Evolutionary conservation across 805 yeast genomes (phyloP), one percentile per base, ranked within the genome.

Genomic region (Cyberlindnera maclurae): DNA sequence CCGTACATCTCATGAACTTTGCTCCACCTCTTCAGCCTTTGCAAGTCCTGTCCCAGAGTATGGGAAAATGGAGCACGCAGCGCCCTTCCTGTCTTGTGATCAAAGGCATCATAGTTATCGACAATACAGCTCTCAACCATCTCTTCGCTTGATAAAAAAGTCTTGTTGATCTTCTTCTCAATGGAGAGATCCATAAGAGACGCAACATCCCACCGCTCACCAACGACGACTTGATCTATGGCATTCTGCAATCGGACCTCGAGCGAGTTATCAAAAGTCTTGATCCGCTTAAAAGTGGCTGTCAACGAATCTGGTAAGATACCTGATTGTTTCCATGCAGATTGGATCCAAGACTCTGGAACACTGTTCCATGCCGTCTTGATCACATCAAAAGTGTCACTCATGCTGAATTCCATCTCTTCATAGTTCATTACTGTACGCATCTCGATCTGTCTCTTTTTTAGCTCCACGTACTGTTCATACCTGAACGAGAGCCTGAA

Each of bases 101-200:
- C 44, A 20, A 45, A 47, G 26, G 51, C 56, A 16, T 44, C 49
- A 40, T 46, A 55, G 34, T 51, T 46, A 39, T 75, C 79, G 51
- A 71, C 73, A 11, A 75, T 66, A 44, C 82, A 75, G 50, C 81
- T 71, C 18, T 76, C 75, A 3, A 78, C 74, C 33, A 78, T 67
- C 48, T 79, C 84, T 37, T 71, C 78, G 31, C 75, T 75, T 15
- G 82, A 75, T 10, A 72, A 63, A 47, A 77, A 79, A 31, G 66
- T 56, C 29, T 63, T 57, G 45, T 51, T 54, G 37, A 58, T 62
- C 42, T 66, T 68, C 32, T 61, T 63, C 46, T 70, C 75, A 11
- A 65, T 55, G 27, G 63, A 52, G 24, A 79, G 57, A 29, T 77
- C 79, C 33, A 77, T 47, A 29, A 79, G 54, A 43, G 73, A 72